Conservation (phyloP, 139 green algal species). For the Edaphochlamys debaryana region DNA sequence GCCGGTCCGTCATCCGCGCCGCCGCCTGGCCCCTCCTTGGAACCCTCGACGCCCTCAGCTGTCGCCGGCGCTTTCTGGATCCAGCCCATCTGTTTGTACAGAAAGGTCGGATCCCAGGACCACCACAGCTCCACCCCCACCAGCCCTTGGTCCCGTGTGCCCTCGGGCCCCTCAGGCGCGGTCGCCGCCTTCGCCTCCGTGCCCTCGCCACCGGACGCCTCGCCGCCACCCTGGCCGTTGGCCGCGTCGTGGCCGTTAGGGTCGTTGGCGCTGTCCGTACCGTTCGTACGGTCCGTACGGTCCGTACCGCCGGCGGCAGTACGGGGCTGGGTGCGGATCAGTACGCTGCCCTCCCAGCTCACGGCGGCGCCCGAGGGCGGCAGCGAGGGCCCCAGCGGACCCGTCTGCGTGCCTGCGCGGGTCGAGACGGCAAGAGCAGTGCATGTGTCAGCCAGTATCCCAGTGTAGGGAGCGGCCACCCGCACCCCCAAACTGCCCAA, state of each 20-base stretch:
- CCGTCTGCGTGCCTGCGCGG: conserved; percentile 11
- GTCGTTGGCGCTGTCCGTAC: not conserved
- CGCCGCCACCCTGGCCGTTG: too few relatives aligned
- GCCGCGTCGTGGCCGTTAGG: not conserved
- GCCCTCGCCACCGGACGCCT: too few relatives aligned
- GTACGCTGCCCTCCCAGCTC: conserved; percentile 21
- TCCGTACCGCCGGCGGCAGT: too few relatives aligned
- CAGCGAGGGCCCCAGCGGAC: conserved; percentile 9
- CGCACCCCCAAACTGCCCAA: too few relatives aligned
- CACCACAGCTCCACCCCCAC: conserved; percentile 7
- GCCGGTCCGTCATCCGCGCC: not conserved
- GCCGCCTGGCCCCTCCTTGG: not conserved
- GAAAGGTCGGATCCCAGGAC: conserved; percentile 34
- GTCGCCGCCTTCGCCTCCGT: not conserved
- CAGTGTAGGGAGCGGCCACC: too few relatives aligned
- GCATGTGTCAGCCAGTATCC: too few relatives aligned
- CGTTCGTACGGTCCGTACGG: too few relatives aligned
- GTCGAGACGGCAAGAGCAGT: too few relatives aligned
- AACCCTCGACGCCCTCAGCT: not conserved
- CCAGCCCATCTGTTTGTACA: conserved; percentile 33
- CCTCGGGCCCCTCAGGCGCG: not conserved
- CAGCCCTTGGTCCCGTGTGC: not conserved
- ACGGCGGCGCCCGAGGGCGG: not conserved
- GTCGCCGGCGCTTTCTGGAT: not conserved
- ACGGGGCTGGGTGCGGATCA: conserved; percentile 6